Evolutionary conservation across 139 green algal genomes (phyloP).

Genomic region (Picocystis salinarum): DNA sequence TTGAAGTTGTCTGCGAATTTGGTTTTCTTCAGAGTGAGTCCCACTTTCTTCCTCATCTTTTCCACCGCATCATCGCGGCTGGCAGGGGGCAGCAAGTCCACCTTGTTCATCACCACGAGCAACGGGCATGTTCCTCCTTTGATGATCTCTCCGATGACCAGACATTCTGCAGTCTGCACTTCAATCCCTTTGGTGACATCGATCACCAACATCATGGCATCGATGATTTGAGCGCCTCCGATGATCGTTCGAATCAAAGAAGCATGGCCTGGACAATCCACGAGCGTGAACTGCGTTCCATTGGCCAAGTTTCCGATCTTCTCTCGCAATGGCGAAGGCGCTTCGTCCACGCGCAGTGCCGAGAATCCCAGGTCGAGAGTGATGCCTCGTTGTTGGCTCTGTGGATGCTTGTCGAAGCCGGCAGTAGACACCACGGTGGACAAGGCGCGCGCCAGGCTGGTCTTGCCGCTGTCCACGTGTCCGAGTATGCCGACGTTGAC

Average conservation of each 20-base stretch:
- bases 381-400: constrained; percentile 82
- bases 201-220: constrained; percentile 84
- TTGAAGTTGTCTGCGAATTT: not conserved
- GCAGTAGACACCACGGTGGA: constrained; percentile 80
- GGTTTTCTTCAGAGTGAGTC: not conserved
- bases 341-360: no score
- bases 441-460: constrained; percentile 61
- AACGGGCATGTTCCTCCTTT: not conserved
- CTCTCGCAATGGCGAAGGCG: constrained; percentile 5
- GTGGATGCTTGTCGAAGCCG: constrained; percentile 86
- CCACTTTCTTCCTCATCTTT: not conserved
- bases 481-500: constrained; percentile 82
- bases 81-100: not conserved
- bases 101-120: constrained; percentile 4
- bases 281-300: constrained; percentile 76
- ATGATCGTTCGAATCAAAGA: constrained; percentile 5
- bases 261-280: constrained; percentile 94
- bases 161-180: constrained; percentile 68
- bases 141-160: constrained; percentile 29
- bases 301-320: constrained; percentile 9
- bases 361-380: constrained; percentile 95
- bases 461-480: constrained; percentile 92
- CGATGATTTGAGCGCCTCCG: constrained; percentile 70
- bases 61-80: not conserved
- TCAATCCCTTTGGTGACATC: constrained; percentile 88